Conservation (phyloP, 2,329 filamentous ascomycete genomes). For the Alternaria hordeiaustralica region DNA sequence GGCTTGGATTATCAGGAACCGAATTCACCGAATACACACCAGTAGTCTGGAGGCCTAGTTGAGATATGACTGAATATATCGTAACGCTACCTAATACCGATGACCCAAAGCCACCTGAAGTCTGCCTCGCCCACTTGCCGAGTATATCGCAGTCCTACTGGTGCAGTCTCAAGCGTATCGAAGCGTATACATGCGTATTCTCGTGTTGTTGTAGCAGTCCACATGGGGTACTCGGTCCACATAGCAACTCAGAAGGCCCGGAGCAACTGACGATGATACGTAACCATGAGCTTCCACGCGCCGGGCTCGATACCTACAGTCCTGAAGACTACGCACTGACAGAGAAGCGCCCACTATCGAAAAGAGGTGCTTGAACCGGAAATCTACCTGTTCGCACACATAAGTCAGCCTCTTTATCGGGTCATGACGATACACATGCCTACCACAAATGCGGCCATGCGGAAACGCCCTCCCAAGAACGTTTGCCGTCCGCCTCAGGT, state of each 20-base stretch:
- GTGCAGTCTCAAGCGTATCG: neutral
- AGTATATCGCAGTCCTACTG: neutral
- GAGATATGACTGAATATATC: neutral
- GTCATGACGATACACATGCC: neutral
- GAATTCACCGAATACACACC: neutral
- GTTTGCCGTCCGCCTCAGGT: neutral
- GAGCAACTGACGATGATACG: neutral
- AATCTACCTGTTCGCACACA: neutral
- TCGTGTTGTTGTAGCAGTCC: neutral
- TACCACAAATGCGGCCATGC: conserved; percentile 33
- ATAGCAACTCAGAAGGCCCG: neutral
- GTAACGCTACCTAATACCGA: neutral
- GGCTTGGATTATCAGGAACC: neutral
- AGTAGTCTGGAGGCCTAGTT: neutral
- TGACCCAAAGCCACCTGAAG: neutral
- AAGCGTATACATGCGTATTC: neutral
- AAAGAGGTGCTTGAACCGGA: neutral
- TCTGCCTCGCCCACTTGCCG: neutral
- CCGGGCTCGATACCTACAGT: neutral
- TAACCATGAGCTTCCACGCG: neutral
- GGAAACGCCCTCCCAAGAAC: conserved; percentile 7
- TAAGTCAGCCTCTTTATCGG: neutral
- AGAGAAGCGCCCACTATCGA: neutral
- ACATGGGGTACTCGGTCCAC: neutral
- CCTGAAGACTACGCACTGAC: too few relatives aligned